Evolutionary conservation across 768 basidiomycete genomes (phyloP), one percentile per base, ranked within the genome.

Genomic region (Wakefieldia striispora): DNA sequence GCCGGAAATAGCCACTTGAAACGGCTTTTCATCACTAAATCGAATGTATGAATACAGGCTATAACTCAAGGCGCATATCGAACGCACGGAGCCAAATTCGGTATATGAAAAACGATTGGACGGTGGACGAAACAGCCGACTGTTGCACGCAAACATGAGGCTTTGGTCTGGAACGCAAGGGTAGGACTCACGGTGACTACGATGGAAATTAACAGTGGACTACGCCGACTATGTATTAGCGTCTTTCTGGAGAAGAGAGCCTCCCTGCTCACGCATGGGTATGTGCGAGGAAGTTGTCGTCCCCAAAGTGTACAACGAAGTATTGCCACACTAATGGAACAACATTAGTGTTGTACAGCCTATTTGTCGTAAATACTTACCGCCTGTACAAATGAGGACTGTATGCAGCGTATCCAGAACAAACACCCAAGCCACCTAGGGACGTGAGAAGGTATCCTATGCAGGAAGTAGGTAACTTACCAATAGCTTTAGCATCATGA

Each of bases 91-190:
- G 50, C 63, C 57, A 63, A 35, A 65, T 57, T 13, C 60, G 57
- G 47, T 50, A 62, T 49, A 61, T 62, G 56, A 64, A 63, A 47
- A 57, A 62, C 19, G 57, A 56, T 37, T 63, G 59, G 26, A 61
- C 56, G 6, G 63, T 40, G 38, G 43, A 45, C 17, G 57, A 57
- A 54, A 63, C 51, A 3, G 41, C 29, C 10, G 60, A 59, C 62
- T 65, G 37, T 24, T 34, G 36, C 45, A 34, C 2, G 16, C 13
- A 43, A 27, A 45, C 50, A 49, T 57, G 54, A 65, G 60, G 51
- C 21, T 21, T 21, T 10, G 31, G 19, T 55, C 46, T 13, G 36
- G 44, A 51, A 27, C 31, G 20, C 40, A 39, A 29, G 26, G 38
- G 9, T 5, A 19, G 29, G 24, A 38, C 62, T 53, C 45, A 62